A percentile compares a stretch with the other conserved stretches of the same genome.
These are phyloP conservation scores for Phytophthora pseudosyringae DNA, from an alignment of 352 stramenopile genomes.

Conservation along the genomic window DNA sequence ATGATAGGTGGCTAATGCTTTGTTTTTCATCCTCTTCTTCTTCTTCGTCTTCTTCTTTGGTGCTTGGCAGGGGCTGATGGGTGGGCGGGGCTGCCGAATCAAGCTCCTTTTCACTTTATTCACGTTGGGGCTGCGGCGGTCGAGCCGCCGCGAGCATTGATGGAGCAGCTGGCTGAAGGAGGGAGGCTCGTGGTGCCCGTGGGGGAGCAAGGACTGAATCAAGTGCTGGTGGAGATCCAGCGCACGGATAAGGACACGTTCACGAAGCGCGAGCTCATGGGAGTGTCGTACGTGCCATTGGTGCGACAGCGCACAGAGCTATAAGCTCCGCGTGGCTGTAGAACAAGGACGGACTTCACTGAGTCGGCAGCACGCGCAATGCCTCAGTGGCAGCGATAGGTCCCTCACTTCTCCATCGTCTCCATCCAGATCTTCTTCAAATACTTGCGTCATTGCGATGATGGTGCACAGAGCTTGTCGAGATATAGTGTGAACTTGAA, in stretches of 20 bases:
- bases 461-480: no score
- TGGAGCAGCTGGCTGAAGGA: constrained; percentile 87
- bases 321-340: constrained; percentile 1
- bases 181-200: constrained; percentile 95
- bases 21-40: no score
- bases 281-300: constrained; percentile 80
- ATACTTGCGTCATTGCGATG: no score
- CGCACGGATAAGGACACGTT: constrained; percentile 47
- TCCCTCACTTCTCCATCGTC: no score
- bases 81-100: constrained; percentile 90
- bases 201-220: constrained; percentile 62
- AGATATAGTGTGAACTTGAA: no score
- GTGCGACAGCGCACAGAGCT: constrained; percentile 61
- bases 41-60: not conserved
- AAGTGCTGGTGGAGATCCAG: constrained; percentile 85
- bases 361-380: no score
- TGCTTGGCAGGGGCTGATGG: constrained; percentile 75
- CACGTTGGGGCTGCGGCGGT: constrained; percentile 96
- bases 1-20: not conserved
- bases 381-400: no score
- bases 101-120: constrained; percentile 96
- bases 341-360: no score
- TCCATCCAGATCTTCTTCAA: no score
- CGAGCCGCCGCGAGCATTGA: constrained; percentile 85
- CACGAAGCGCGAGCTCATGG: constrained; percentile 64